Base-by-base conservation (phyloP, 495 filamentous ascomycete genomes). In the Chaetomium fimeti region DNA sequence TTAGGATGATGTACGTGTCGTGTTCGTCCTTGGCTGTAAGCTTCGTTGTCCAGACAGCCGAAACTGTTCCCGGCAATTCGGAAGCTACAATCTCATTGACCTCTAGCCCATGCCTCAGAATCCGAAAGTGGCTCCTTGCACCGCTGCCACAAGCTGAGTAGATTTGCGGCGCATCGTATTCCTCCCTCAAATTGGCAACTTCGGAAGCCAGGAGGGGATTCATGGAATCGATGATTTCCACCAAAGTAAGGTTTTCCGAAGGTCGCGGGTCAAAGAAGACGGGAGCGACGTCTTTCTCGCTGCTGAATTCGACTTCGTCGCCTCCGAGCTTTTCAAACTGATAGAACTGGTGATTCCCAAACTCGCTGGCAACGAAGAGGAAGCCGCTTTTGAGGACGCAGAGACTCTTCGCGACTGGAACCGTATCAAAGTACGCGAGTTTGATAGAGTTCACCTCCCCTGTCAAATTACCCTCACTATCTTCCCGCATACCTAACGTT, bases 391-490 rank as follows among this genome's bases (percentile, higher is more conserved):
- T 97, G 65, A 98, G 77, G 68, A 98, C 94, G 72, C 91, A 88
- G 13, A 98, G 81, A 67, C 83, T 92, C 0, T 90, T 85, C 0
- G 93, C 92, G 42, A 94, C 78, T 0, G 95, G 94, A 9, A 97
- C 91, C 0, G 94, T 97, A 66, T 98, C 94, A 67, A 97, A 98
- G 72, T 97, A 98, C 74, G 96, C 96, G 78, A 98, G 93, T 73
- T 91, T 95, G 42, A 98, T 76, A 29, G 85, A 82, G 68, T 82
- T 83, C 7, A 97, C 92, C 70, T 93, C 32, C 32, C 32, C 88
- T 0, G 89, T 93, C 7, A 87, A 78, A 61, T 91, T 87, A 18
- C 88, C 91, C 36, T 87, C 82, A 2, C 88, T 87, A 72, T 96
- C 91, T 69, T 93, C 88, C 1, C 85, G 83, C 87, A 96, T 92